A percentile compares a stretch with the other conserved stretches of the same genome.
Conservation (phyloP, 768 basidiomycete genomes). For the Gyrodon lividus region DNA sequence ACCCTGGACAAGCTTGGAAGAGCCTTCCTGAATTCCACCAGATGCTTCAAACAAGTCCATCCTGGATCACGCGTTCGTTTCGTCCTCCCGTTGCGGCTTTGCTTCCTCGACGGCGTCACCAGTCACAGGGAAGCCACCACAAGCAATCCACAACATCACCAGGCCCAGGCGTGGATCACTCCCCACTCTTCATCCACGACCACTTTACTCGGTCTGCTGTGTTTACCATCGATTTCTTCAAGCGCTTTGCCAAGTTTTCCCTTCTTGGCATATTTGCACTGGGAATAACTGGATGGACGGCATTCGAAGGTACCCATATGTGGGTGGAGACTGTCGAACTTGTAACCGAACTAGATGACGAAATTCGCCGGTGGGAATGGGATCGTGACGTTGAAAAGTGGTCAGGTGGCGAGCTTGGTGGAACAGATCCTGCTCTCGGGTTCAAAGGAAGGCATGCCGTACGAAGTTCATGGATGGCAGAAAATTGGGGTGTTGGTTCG, state of each 20-base stretch:
- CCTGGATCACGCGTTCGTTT: slow-evolving; percentile 3
- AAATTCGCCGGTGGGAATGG: slow-evolving; percentile 66
- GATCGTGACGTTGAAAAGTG: slow-evolving; percentile 59
- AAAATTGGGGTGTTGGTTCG: slow-evolving; percentile 58
- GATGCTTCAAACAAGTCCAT: slow-evolving; percentile 15
- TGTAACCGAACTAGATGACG: slow-evolving; percentile 46
- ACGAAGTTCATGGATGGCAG: slow-evolving; percentile 71
- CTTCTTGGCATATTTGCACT: slow-evolving; percentile 43
- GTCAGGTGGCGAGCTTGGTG: slow-evolving; percentile 56
- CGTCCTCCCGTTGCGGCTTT: slow-evolving; percentile 1
- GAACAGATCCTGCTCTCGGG: slow-evolving; percentile 73
- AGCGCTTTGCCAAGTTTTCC: slow-evolving; percentile 51
- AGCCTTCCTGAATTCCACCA: not conserved
- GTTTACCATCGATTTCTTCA: slow-evolving; percentile 43
- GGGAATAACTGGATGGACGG: slow-evolving; percentile 43
- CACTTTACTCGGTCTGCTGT: slow-evolving; percentile 36
- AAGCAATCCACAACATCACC: slow-evolving; percentile 1
- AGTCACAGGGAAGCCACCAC: slow-evolving; percentile 15
- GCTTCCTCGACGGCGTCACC: slow-evolving; percentile 11
- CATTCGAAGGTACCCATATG: slow-evolving; percentile 57
- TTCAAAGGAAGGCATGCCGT: slow-evolving; percentile 58
- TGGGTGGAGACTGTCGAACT: slow-evolving; percentile 63
- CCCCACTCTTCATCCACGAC: slow-evolving; percentile 28
- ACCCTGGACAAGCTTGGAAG: not conserved
- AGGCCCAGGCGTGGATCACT: slow-evolving; percentile 1